Conservation (phyloP, 139 green algal species). For the Asterochloris sp. region DNA sequence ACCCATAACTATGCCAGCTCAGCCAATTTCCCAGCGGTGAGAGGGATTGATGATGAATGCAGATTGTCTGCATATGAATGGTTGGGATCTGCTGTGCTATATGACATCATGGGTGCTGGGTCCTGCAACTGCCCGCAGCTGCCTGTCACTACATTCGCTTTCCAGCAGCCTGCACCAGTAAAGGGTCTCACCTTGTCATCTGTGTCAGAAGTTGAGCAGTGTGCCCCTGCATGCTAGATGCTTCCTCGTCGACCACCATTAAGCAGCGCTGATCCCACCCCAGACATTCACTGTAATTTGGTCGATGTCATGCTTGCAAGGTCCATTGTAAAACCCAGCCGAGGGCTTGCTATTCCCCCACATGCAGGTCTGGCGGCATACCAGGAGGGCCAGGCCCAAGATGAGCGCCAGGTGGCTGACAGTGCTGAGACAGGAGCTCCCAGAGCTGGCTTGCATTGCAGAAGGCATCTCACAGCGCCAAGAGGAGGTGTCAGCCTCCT, state of each 20-base stretch:
- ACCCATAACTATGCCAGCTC: constrained; percentile 72
- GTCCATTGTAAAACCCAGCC: neutral
- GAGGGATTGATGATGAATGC: neutral
- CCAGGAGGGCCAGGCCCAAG: constrained; percentile 65
- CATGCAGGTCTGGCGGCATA: constrained; percentile 59
- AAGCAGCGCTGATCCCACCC: neutral
- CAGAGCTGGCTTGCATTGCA: constrained; percentile 58
- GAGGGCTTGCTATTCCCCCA: neutral
- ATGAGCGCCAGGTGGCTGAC: constrained; percentile 67
- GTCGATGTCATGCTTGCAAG: neutral
- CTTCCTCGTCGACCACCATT: neutral
- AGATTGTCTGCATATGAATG: neutral
- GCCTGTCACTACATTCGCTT: neutral
- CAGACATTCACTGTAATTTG: neutral
- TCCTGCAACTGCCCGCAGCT: neutral
- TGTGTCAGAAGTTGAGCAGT: neutral
- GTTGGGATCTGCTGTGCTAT: neutral
- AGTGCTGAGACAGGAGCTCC: constrained; percentile 26
- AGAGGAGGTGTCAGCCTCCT: constrained; percentile 8
- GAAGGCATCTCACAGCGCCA: constrained; percentile 19
- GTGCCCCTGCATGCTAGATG: neutral
- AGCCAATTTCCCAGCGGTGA: constrained; percentile 62
- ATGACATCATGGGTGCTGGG: neutral
- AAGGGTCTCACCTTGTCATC: neutral
- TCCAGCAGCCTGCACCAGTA: neutral